Evolutionary conservation across 371 early-diverging fungal species (phyloP).

Genomic region (Actinomucor elegans): DNA sequence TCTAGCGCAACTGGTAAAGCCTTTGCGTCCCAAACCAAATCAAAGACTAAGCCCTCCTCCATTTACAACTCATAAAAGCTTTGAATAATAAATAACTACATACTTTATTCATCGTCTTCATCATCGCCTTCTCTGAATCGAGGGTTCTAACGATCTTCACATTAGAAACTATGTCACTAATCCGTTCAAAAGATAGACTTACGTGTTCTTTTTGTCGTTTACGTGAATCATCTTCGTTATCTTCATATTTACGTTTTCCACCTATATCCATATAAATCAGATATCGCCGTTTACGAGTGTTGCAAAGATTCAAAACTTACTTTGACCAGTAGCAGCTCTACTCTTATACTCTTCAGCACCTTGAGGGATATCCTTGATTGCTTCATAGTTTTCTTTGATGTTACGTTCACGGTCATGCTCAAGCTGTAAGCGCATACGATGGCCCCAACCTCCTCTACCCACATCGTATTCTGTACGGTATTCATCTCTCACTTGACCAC

Average conservation of each 20-base stretch:
- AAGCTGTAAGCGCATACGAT: slow-evolving; percentile 65
- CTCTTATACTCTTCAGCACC: slow-evolving; percentile 62
- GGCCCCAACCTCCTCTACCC: slow-evolving; percentile 97
- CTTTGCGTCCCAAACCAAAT: slow-evolving; percentile 3
- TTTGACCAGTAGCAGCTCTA: slow-evolving; percentile 33
- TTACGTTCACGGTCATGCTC: slow-evolving; percentile 63
- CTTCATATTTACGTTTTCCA: slow-evolving; percentile 42
- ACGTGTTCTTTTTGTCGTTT: slow-evolving; percentile 51
- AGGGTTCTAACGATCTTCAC: slow-evolving; percentile 40
- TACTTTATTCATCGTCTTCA: slow-evolving; percentile 51
- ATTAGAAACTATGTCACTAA: not conserved
- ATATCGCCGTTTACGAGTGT: too few relatives aligned
- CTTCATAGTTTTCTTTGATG: slow-evolving; percentile 66
- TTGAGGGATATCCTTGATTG: slow-evolving; percentile 60
- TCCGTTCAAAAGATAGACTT: not conserved
- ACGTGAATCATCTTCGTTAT: slow-evolving; percentile 37
- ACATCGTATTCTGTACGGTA: slow-evolving; percentile 92
- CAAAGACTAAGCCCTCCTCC: not conserved
- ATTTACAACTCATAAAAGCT: slow-evolving; percentile 1
- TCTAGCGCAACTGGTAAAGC: slow-evolving; percentile 18
- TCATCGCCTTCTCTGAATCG: slow-evolving; percentile 61
- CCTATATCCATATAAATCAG: slow-evolving; percentile 21
- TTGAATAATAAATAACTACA: not conserved
- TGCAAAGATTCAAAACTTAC: not conserved
- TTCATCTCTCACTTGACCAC: slow-evolving; percentile 97